These are phyloP conservation scores for Baudoinia panamericana DNA, from an alignment of 495 filamentous ascomycete genomes.

Conservation along the genomic window DNA sequence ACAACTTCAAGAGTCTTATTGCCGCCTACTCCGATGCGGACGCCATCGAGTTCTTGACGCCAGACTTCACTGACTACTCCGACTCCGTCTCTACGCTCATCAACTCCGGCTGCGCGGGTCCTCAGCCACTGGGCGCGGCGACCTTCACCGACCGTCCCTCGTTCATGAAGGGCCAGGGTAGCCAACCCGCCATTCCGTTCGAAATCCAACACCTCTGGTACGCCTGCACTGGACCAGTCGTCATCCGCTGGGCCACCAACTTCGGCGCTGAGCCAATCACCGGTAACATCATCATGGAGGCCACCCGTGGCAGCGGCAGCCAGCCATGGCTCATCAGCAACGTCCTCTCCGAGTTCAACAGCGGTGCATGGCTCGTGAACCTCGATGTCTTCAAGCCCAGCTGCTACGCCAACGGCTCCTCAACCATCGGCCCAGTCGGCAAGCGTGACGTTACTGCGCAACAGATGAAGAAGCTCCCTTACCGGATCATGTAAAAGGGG, in stretches of 20 bases:
- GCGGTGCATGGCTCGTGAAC: slow-evolving; percentile 12
- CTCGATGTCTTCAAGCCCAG: slow-evolving; percentile 12
- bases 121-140: slow-evolving; percentile 9
- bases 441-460: no score
- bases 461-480: slow-evolving; percentile 2
- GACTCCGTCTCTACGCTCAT: slow-evolving; percentile 16
- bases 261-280: slow-evolving; percentile 10
- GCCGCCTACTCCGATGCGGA: slow-evolving; percentile 5
- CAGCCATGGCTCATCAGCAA: slow-evolving; percentile 14
- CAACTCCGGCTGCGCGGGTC: slow-evolving; percentile 16
- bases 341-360: slow-evolving; percentile 13
- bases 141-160: slow-evolving; percentile 11
- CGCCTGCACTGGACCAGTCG: slow-evolving; percentile 15
- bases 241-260: slow-evolving; percentile 15
- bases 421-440: slow-evolving; percentile 5
- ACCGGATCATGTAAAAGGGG: slow-evolving; percentile 10
- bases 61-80: slow-evolving; percentile 16
- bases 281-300: slow-evolving; percentile 16
- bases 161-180: slow-evolving; percentile 11
- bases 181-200: slow-evolving; percentile 15
- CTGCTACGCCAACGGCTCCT: slow-evolving; percentile 10
- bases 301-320: slow-evolving; percentile 4
- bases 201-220: slow-evolving; percentile 19
- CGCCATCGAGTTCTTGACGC: slow-evolving; percentile 8
- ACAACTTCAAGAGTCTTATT: slow-evolving; percentile 18